These are phyloP conservation scores for Eutrema heterophyllum DNA, from an alignment of 345 rosid species.

Conservation along the genomic window DNA sequence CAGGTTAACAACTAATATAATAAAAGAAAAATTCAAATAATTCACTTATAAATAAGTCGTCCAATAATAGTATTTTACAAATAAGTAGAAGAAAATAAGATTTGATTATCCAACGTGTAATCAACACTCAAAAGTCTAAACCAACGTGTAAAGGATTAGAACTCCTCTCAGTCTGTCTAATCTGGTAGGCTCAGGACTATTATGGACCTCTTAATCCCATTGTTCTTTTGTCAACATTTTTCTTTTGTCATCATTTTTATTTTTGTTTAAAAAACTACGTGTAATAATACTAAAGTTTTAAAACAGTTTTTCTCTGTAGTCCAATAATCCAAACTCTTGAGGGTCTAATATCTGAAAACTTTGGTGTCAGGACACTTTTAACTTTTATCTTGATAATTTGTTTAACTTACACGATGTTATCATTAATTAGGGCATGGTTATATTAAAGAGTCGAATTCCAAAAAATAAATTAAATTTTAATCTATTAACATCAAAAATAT, in stretches of 20 bases:
- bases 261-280: not conserved
- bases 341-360: not conserved
- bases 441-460: too few relatives aligned
- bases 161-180: not conserved
- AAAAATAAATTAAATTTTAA: too few relatives aligned
- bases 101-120: not conserved
- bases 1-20: not conserved
- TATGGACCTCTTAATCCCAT: not conserved
- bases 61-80: constrained; percentile 10
- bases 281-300: too few relatives aligned
- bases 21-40: not conserved
- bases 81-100: not conserved
- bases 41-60: not conserved
- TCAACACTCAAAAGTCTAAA: constrained; percentile 4
- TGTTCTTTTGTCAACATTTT: not conserved
- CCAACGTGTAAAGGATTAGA: constrained; percentile 23
- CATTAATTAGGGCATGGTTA: too few relatives aligned
- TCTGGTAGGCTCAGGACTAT: constrained; percentile 7
- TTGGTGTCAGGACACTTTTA: too few relatives aligned
- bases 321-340: not conserved
- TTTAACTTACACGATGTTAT: not conserved
- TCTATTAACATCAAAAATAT: too few relatives aligned
- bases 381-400: not conserved
- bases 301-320: too few relatives aligned
- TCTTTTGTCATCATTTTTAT: not conserved